Evolutionary conservation across 495 filamentous ascomycete genomes (phyloP).

Genomic region (Daldinia caldariorum): DNA sequence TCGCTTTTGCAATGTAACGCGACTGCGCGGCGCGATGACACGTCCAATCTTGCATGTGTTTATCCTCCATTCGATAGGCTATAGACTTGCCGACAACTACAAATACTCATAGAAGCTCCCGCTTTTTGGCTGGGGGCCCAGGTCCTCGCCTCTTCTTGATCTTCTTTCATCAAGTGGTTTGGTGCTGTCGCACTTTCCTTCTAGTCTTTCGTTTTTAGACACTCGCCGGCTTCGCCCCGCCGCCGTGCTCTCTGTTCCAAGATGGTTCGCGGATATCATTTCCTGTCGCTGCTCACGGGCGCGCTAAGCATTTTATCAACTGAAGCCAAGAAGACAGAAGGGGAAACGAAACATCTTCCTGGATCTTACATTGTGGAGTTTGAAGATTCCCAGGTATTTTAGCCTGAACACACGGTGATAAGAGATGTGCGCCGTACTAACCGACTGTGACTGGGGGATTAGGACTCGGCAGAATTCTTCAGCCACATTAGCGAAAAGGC

Average conservation of each 20-base stretch:
- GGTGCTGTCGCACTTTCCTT: slow-evolving; percentile 18
- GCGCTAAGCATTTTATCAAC: slow-evolving; percentile 44
- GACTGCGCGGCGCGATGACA: slow-evolving; percentile 33
- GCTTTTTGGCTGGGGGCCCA: background rate
- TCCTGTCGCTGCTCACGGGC: slow-evolving; percentile 51
- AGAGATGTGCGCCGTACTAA: slow-evolving; percentile 26
- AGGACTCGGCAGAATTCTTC: slow-evolving; percentile 56
- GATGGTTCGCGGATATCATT: slow-evolving; percentile 45
- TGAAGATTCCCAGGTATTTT: slow-evolving; percentile 55
- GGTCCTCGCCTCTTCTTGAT: slow-evolving; percentile 14
- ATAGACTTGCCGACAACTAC: slow-evolving; percentile 23
- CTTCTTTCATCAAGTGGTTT: slow-evolving; percentile 15
- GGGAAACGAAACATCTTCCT: slow-evolving; percentile 44
- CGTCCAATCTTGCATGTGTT: slow-evolving; percentile 40
- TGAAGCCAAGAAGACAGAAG: slow-evolving; percentile 38
- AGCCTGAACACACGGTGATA: slow-evolving; percentile 8
- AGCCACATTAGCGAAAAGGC: slow-evolving; percentile 52
- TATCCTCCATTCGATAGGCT: slow-evolving; percentile 20
- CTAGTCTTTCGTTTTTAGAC: slow-evolving; percentile 18
- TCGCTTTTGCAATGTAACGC: slow-evolving; percentile 31
- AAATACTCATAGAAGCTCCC: slow-evolving; percentile 35
- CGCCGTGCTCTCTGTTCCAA: slow-evolving; percentile 11
- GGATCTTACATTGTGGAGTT: slow-evolving; percentile 63
- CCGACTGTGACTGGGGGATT: slow-evolving; percentile 15
- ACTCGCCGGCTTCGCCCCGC: slow-evolving; percentile 19